These are phyloP conservation scores for Forsythia viridissima DNA, from an alignment of 257 asterid genomes.

Conservation along the genomic window DNA sequence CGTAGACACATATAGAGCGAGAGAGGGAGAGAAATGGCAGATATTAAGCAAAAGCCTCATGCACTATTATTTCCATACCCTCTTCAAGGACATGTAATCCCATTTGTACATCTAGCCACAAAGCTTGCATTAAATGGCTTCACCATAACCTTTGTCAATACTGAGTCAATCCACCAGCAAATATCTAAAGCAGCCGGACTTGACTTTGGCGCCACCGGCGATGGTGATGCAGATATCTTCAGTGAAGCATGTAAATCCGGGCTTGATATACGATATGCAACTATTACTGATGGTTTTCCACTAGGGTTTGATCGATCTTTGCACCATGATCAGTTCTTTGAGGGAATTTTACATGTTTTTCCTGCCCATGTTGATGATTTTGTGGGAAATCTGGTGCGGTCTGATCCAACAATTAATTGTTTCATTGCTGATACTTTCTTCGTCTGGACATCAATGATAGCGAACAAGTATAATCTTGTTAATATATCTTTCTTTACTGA, in stretches of 20 bases:
- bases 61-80: no score
- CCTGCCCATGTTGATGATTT: slow-evolving; percentile 32
- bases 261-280: slow-evolving; percentile 33
- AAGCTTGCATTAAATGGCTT: no score
- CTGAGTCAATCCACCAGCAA: no score
- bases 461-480: no score
- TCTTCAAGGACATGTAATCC: no score
- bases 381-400: slow-evolving; percentile 1
- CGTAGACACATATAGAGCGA: no score
- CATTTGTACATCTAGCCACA: no score
- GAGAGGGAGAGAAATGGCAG: no score
- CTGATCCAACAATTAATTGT: background rate
- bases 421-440: slow-evolving; percentile 7
- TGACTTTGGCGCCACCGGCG: no score
- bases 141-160: no score
- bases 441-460: slow-evolving; percentile 1
- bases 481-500: slow-evolving; percentile 2
- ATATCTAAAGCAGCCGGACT: no score
- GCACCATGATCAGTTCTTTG: slow-evolving; percentile 17
- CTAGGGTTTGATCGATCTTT: slow-evolving; percentile 18
- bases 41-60: no score
- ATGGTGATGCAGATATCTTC: slow-evolving; percentile 8
- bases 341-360: slow-evolving; percentile 21
- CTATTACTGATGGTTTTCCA: slow-evolving; percentile 19
- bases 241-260: slow-evolving; percentile 15